Conservation (phyloP, 768 basidiomycete genomes). For the Lactarius tabidus region DNA sequence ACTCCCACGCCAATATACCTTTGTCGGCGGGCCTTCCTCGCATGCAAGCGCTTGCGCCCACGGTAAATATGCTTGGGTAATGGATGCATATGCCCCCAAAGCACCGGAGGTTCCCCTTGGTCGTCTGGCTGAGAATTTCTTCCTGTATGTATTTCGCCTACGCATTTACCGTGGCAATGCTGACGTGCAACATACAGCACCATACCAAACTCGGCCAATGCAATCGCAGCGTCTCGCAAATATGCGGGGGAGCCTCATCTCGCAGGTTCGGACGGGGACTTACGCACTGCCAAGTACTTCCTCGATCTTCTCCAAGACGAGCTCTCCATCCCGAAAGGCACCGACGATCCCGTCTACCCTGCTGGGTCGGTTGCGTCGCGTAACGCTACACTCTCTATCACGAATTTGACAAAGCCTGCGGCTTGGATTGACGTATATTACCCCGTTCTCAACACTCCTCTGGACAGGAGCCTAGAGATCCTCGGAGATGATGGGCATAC, state of each 20-base stretch:
- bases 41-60: not conserved
- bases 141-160: conserved; percentile 36
- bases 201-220: conserved; percentile 48
- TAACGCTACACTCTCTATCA: conserved; percentile 55
- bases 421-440: conserved; percentile 90
- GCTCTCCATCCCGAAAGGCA: conserved; percentile 47
- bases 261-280: conserved; percentile 55
- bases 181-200: conserved; percentile 34
- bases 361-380: conserved; percentile 69
- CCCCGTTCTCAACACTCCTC: conserved; percentile 78
- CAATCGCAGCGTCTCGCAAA: conserved; percentile 46
- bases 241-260: conserved; percentile 56
- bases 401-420: conserved; percentile 44
- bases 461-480: conserved; percentile 64
- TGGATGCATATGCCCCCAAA: conserved; percentile 26
- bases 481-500: conserved; percentile 50
- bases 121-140: conserved; percentile 41
- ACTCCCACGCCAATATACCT: not conserved
- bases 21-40: not conserved
- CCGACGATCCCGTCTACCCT: conserved; percentile 52
- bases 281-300: conserved; percentile 59
- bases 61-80: conserved; percentile 12
- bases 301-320: conserved; percentile 65
- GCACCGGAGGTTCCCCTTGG: conserved; percentile 30
- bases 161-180: not conserved